A percentile compares a stretch with the other conserved stretches of the same genome.
phyloP scores from a whole-genome alignment of 306 rosid species.

The Styphnolobium japonicum region DNA sequence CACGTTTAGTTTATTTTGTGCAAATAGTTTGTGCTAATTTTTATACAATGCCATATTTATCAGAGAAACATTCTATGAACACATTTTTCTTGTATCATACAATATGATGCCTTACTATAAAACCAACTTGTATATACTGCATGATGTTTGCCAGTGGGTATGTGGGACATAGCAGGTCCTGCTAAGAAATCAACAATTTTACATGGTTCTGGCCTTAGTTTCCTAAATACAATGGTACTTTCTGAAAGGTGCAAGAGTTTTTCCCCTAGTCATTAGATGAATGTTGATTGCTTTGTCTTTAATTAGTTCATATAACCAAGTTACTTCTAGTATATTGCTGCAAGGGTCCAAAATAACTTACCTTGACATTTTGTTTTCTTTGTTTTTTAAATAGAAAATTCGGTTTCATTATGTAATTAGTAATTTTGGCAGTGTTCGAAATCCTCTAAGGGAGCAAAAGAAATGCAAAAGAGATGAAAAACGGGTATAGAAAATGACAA shows the following conservation, averaged over 20 bases:
- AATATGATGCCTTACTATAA: no score
- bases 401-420: background rate
- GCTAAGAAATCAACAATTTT: background rate
- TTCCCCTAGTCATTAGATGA: background rate
- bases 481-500: background rate
- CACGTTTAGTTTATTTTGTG: conserved; percentile 19
- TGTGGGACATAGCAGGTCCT: background rate
- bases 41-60: no score
- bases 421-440: background rate
- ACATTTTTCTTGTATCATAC: no score
- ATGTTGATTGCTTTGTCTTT: background rate
- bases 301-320: background rate
- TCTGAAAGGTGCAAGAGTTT: background rate
- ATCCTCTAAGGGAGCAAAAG: background rate
- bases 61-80: no score
- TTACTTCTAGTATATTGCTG: background rate
- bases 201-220: background rate
- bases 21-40: background rate
- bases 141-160: background rate
- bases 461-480: background rate
- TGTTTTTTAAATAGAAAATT: background rate
- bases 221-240: background rate
- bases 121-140: no score
- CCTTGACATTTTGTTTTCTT: background rate
- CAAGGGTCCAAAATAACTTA: background rate